phyloP scores from a whole-genome alignment of 768 basidiomycete genomes.

The Russula griseocarnosa region DNA sequence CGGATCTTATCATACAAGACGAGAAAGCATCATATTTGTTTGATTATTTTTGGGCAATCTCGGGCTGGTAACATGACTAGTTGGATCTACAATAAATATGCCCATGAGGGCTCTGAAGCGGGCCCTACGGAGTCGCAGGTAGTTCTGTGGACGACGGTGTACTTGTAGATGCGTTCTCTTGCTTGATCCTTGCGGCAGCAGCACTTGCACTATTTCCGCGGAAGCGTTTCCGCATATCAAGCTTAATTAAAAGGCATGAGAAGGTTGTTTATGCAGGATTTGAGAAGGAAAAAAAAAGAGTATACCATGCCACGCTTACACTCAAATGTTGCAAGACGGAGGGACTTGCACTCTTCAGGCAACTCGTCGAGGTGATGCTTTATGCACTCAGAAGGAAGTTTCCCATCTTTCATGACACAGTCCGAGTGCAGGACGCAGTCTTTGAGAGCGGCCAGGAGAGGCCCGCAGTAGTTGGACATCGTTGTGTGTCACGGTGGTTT shows the following conservation, averaged over 20 bases:
- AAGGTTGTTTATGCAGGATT: conserved; percentile 3
- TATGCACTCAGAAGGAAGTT: conserved; percentile 82
- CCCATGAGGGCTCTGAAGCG: too few relatives aligned
- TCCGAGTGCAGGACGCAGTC: conserved; percentile 81
- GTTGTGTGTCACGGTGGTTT: neutral
- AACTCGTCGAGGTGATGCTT: conserved; percentile 69
- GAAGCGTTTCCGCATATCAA: conserved; percentile 84
- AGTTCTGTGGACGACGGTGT: conserved; percentile 6
- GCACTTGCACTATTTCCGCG: conserved; percentile 65
- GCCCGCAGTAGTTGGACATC: conserved; percentile 82
- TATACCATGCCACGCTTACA: conserved; percentile 86
- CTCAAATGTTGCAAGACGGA: conserved; percentile 81
- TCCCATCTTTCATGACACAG: conserved; percentile 76
- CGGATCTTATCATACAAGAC: neutral
- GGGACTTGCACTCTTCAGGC: conserved; percentile 72
- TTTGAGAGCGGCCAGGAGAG: conserved; percentile 72
- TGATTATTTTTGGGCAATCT: too few relatives aligned
- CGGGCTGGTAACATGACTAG: too few relatives aligned
- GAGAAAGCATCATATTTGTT: neutral
- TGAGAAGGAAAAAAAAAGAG: conserved; percentile 29
- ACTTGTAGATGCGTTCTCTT: neutral
- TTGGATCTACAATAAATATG: too few relatives aligned
- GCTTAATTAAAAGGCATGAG: conserved; percentile 39
- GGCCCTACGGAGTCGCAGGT: neutral
- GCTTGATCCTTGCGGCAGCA: conserved; percentile 25